Conservation (phyloP, 176 grass and related monocot species). For the Musa troglodytarum region DNA sequence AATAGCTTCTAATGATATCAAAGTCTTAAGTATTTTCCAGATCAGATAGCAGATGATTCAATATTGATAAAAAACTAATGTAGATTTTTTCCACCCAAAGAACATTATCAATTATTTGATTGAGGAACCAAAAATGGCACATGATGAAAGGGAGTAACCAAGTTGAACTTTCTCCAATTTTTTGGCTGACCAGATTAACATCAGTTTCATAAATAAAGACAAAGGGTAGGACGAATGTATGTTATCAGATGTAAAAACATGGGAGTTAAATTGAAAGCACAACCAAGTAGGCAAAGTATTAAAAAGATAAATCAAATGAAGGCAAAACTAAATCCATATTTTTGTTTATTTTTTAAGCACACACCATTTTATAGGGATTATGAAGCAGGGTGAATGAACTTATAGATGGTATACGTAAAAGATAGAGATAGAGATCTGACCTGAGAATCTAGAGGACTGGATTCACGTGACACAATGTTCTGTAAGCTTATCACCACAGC, state of each 20-base stretch:
- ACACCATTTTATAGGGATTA: background rate
- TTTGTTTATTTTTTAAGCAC: background rate
- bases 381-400: background rate
- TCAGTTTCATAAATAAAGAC: background rate
- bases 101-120: background rate
- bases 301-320: background rate
- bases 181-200: background rate
- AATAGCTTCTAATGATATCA: background rate
- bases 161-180: background rate
- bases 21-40: background rate
- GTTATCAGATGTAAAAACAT: background rate
- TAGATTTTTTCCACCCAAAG: background rate
- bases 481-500: conserved; percentile 68
- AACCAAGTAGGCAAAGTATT: background rate
- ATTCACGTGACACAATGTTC: conserved; percentile 76
- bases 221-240: background rate
- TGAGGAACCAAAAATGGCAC: background rate
- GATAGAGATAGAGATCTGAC: background rate
- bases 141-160: background rate
- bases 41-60: background rate
- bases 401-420: background rate
- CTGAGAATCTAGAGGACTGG: conserved; percentile 80
- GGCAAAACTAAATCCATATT: background rate
- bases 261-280: background rate
- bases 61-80: background rate